Evolutionary conservation across 2,329 filamentous ascomycete genomes (phyloP).

Genomic region (Arthrinium phaeospermum): DNA sequence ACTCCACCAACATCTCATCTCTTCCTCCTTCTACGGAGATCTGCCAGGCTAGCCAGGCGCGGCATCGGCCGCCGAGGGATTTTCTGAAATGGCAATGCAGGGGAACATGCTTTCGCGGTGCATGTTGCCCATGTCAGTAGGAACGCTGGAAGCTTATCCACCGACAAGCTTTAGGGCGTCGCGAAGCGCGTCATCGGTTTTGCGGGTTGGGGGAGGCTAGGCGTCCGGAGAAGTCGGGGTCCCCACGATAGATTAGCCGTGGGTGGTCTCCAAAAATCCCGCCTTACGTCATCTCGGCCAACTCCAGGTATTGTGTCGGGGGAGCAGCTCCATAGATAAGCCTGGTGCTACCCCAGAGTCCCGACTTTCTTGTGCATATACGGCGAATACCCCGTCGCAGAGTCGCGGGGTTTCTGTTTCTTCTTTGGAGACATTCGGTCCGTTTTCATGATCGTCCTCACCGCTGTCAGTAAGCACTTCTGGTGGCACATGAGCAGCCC

Average conservation of each 20-base stretch:
- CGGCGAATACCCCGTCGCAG: background rate
- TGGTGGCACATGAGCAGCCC: background rate
- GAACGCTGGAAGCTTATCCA: background rate
- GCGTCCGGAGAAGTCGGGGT: background rate
- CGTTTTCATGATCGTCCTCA: background rate
- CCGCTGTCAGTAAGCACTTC: background rate
- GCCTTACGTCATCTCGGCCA: background rate
- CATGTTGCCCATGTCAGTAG: background rate
- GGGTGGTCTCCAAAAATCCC: background rate
- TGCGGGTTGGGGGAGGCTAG: background rate
- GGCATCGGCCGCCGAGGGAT: background rate
- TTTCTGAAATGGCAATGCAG: background rate
- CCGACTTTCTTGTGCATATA: background rate
- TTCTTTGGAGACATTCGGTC: background rate
- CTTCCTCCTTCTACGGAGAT: background rate
- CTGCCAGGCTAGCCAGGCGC: background rate
- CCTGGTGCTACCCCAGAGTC: background rate
- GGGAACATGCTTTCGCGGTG: background rate
- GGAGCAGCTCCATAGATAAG: background rate
- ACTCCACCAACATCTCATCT: background rate
- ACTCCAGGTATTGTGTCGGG: background rate
- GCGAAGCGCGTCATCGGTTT: background rate
- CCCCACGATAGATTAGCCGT: background rate
- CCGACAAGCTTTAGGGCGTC: slow-evolving; percentile 4
- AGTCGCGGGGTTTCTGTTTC: background rate